Evolutionary conservation across 176 grass and related monocot genomes (phyloP).

Genomic region (Dactylis glomerata): DNA sequence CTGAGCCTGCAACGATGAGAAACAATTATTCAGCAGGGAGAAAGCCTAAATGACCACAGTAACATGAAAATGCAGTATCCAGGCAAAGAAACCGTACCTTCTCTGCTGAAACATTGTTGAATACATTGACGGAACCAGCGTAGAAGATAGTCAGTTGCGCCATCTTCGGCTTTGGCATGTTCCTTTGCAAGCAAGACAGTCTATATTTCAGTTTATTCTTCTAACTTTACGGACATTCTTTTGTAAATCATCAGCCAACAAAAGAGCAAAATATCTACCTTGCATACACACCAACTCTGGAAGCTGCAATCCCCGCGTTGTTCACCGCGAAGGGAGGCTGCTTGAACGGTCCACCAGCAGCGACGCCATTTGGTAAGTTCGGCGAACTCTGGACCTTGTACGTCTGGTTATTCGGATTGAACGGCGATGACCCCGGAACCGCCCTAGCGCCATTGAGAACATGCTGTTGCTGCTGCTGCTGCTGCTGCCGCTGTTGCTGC

Average conservation of each 20-base stretch:
- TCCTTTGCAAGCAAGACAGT: conserved; percentile 51
- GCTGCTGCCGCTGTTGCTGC: neutral
- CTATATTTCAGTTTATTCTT: conserved; percentile 6
- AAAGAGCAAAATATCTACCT: conserved; percentile 34
- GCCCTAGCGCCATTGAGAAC: conserved; percentile 41
- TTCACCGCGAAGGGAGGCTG: conserved; percentile 39
- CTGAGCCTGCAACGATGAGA: conserved; percentile 50
- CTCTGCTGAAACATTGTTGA: conserved; percentile 64
- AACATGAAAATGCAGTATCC: neutral
- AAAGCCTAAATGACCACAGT: neutral
- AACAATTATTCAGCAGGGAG: neutral
- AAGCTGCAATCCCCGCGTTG: neutral
- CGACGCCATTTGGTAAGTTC: conserved; percentile 25
- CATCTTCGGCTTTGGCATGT: conserved; percentile 34
- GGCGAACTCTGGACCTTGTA: conserved; percentile 60
- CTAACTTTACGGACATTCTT: neutral
- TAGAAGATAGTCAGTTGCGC: conserved; percentile 89
- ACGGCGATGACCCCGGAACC: conserved; percentile 47
- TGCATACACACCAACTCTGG: conserved; percentile 42
- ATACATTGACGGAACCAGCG: conserved; percentile 76
- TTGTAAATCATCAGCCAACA: neutral
- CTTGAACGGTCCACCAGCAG: conserved; percentile 22
- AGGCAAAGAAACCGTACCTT: conserved; percentile 45
- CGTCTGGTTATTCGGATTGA: conserved; percentile 44
- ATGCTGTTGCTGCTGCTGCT: conserved; percentile 27